Evolutionary conservation across 2,329 filamentous ascomycete species (phyloP).

Genomic region (Phoma sp.): DNA sequence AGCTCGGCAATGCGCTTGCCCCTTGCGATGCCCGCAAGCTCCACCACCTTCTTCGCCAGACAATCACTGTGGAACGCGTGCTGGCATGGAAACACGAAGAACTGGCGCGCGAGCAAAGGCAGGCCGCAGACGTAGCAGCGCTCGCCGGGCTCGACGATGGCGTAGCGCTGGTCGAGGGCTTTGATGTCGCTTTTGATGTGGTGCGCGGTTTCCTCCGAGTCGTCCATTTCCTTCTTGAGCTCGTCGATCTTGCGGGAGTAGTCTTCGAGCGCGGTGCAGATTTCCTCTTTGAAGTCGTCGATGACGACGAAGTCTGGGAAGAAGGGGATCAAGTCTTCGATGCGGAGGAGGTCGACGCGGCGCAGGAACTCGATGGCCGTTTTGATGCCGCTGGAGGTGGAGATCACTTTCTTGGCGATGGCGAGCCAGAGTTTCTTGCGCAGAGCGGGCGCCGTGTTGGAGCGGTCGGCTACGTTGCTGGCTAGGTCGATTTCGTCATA

Average conservation of each 20-base stretch:
- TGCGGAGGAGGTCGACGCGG: conserved; percentile 87
- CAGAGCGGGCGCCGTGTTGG: conserved; percentile 76
- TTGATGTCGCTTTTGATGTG: conserved; percentile 92
- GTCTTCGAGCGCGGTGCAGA: conserved; percentile 89
- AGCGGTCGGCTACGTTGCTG: conserved; percentile 84
- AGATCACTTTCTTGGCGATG: conserved; percentile 92
- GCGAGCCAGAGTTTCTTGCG: conserved; percentile 96
- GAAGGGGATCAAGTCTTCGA: conserved; percentile 97
- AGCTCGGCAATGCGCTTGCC: conserved; percentile 82
- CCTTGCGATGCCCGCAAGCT: conserved; percentile 77
- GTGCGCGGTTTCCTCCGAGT: conserved; percentile 82
- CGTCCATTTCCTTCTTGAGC: conserved; percentile 93
- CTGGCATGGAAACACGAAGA: conserved; percentile 98
- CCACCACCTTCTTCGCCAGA: conserved; percentile 81
- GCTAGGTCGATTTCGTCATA: conserved; percentile 91
- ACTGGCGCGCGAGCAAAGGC: conserved; percentile 86
- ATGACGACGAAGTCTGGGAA: conserved; percentile 99
- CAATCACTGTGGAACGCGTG: conserved; percentile 98
- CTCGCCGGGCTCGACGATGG: conserved; percentile 95
- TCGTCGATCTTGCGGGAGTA: conserved; percentile 90
- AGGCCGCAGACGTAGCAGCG: conserved; percentile 88
- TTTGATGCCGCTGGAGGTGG: conserved; percentile 82
- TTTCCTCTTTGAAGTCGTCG: conserved; percentile 98
- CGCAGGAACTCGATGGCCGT: conserved; percentile 89
- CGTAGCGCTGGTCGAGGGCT: conserved; percentile 84